Base-by-base conservation (phyloP, 2,329 filamentous ascomycete species). In the Pseudocercospora cruenta region DNA sequence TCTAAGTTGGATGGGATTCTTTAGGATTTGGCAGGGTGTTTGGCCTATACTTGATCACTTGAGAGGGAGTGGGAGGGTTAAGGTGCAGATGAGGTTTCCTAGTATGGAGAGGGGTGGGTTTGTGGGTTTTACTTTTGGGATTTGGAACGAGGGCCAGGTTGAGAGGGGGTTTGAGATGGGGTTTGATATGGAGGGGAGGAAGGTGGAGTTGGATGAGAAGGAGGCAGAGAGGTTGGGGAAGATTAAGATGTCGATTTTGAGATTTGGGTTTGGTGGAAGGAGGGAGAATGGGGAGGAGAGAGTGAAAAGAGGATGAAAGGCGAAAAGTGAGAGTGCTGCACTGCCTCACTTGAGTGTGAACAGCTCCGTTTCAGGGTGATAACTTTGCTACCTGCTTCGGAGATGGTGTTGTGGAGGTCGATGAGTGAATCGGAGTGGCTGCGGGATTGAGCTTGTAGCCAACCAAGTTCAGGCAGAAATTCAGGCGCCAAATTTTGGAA, bases 121-220 rank as follows among this genome's bases (percentile, higher is more conserved):
- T 57, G 53, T 57, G 24, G 12, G n/a, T 2, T 33, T 14, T 28
- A 57, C 14, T 28, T 57, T 57, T 57, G 53, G 53, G 3, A 10
- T 57, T 14, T 10, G 21, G 26, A 6, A 19, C n/a, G 31, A 9
- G 4, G 22, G n/a, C 6, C 26, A 57, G 14, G 53, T 57, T 26
- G 53, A 57, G 53, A 31, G 16, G 26, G 53, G 24, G 2, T 14
- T 28, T 16, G 21, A 9, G 53, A 31, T 14, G 53, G 53, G 24
- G 26, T 14, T 28, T 28, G 21, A 9, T 12, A 21, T 2, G 26
- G 53, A 57, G 22, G 53, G 53, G 4, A 14, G 4, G 26, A 16
- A 14, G 53, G 53, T 57, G 53, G 9, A 33, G 5, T 57, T 57
- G 53, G 53, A 33, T 16, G 53, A 57, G 53, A 57, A 33, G 53